phyloP scores from a whole-genome alignment of 257 asterid genomes.

The Solanum habrochaites region DNA sequence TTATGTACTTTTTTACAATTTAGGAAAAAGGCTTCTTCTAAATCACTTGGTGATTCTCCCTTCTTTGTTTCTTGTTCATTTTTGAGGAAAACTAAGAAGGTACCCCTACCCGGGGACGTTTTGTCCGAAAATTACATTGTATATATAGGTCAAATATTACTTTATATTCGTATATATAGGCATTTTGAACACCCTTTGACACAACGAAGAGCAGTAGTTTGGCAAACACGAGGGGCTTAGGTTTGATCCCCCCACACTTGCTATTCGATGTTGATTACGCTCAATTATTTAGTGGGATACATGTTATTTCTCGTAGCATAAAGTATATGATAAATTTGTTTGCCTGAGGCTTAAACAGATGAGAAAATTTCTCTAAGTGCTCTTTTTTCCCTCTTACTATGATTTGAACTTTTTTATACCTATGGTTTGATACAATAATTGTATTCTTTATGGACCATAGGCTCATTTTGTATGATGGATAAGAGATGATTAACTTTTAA shows the following conservation, averaged over 20 bases:
- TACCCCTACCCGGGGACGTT: neutral
- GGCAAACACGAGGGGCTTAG: neutral
- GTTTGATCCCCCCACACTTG: neutral
- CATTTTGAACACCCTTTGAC: neutral
- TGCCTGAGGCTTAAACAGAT: neutral
- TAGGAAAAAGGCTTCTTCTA: neutral
- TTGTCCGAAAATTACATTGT: neutral
- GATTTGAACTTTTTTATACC: neutral
- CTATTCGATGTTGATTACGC: neutral
- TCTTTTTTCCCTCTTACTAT: neutral
- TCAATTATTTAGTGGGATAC: neutral
- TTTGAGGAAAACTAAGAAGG: neutral
- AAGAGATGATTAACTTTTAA: too few relatives aligned
- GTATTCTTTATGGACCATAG: neutral
- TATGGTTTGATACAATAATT: neutral
- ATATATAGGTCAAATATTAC: neutral
- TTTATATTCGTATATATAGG: neutral
- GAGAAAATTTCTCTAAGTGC: neutral
- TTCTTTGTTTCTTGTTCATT: neutral
- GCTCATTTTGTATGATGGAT: neutral
- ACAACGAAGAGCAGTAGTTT: neutral
- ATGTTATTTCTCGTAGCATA: neutral
- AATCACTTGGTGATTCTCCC: neutral
- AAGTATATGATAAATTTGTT: neutral
- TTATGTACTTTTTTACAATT: neutral